A percentile compares a stretch with the other conserved stretches of the same genome.
Evolutionary conservation across 768 basidiomycete species (phyloP).

Genomic region (Hericium alpestre): DNA sequence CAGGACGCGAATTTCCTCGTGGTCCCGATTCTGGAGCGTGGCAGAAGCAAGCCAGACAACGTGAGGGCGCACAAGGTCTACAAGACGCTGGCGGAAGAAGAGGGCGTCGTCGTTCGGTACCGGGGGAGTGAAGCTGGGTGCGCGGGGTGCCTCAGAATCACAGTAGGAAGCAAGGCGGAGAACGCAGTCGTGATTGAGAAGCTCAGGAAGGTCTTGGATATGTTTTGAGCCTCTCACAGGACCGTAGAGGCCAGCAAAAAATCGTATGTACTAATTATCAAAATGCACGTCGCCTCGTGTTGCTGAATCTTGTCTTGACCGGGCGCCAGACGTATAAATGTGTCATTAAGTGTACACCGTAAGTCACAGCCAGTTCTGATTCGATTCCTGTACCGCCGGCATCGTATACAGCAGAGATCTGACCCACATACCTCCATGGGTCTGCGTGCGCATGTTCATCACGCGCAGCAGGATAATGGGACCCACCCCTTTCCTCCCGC

Average conservation of each 20-base stretch:
- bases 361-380: no score
- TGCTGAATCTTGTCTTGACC: no score
- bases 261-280: no score
- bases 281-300: no score
- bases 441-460: no score
- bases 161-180: constrained; percentile 78
- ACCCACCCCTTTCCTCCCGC: no score
- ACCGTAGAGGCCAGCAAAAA: neutral
- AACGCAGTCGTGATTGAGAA: constrained; percentile 48
- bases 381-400: no score
- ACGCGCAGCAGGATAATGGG: no score
- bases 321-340: no score
- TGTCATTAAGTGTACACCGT: no score
- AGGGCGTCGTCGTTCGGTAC: constrained; percentile 84
- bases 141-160: constrained; percentile 77
- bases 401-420: no score
- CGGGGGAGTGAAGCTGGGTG: constrained; percentile 84
- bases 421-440: no score
- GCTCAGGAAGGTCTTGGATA: constrained; percentile 39
- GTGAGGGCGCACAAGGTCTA: constrained; percentile 56
- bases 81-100: constrained; percentile 71
- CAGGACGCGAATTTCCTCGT: constrained; percentile 88
- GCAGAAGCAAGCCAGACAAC: constrained; percentile 41
- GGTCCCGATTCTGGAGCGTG: constrained; percentile 55
- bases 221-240: constrained; percentile 10